Evolutionary conservation across 1,284 basidiomycete species (phyloP).

Genomic region (Cutaneotrichosporon mucoides): DNA sequence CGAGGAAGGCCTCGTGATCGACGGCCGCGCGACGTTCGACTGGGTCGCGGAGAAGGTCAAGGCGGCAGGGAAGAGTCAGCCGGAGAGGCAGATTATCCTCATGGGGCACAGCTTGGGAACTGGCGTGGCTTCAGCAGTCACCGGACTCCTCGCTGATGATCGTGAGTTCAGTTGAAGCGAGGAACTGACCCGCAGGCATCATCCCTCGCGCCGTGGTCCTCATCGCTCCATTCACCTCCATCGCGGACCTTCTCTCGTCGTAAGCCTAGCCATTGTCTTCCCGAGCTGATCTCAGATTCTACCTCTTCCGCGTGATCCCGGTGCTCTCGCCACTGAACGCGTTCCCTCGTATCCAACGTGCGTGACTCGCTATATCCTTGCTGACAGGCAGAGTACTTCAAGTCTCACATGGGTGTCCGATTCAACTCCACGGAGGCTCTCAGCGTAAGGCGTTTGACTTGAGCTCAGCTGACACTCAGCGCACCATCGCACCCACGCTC

Average conservation of each 20-base stretch:
- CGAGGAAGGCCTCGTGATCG: conserved; percentile 67
- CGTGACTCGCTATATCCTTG: too few species aligned
- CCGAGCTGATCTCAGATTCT: conserved; percentile 24
- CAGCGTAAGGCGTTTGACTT: conserved; percentile 15
- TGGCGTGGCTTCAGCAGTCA: conserved; percentile 62
- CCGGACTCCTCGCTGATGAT: conserved; percentile 33
- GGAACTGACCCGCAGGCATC: conserved; percentile 21
- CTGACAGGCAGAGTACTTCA: conserved; percentile 28
- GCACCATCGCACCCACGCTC: conserved; percentile 63
- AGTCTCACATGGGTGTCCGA: conserved; percentile 21
- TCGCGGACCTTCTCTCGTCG: conserved; percentile 37
- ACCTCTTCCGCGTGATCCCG: conserved; percentile 37
- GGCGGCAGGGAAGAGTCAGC: conserved; percentile 6
- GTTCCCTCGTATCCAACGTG: not conserved
- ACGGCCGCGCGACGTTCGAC: conserved; percentile 76
- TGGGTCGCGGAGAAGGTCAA: conserved; percentile 56
- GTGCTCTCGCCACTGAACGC: conserved; percentile 32
- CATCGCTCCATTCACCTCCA: conserved; percentile 43
- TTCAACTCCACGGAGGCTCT: conserved; percentile 36
- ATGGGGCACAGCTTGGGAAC: conserved; percentile 81
- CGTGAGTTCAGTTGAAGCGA: conserved; percentile 25
- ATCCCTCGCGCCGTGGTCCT: conserved; percentile 36
- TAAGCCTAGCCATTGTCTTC: conserved; percentile 9
- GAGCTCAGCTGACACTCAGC: conserved; percentile 41
- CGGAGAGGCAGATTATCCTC: conserved; percentile 37